Evolutionary conservation across 352 stramenopile species (phyloP), one percentile per base, ranked within the genome.

Genomic region (Thraustochytrium striatum): DNA sequence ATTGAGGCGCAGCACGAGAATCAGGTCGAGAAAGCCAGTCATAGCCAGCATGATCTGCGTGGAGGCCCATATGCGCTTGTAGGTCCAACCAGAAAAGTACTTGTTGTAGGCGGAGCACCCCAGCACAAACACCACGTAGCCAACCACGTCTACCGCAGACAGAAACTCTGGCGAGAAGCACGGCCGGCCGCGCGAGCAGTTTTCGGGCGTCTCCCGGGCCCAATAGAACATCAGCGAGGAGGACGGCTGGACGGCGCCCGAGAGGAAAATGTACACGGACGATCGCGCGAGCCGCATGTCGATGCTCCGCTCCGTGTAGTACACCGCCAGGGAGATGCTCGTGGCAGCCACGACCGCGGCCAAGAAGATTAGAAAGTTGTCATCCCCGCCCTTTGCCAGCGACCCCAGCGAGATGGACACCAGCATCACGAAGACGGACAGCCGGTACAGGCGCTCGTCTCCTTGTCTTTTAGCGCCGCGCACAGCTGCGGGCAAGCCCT

Each of bases 101-200:
- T 86, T 84, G 55, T 93, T 93, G 86, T 93, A 93, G 59, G 92
- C 79, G 59, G 92, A 85, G 11, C 89, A 93, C 21, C 89, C 89
- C 3, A 91, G 69, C 61, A 93, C 87, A 9, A 94, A 70, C 43
- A 93, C 91, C 33, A 91, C 86, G 65, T 75, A 85, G 19, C 72
- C 70, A 78, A 68, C 52, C 1, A 80, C 41, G 57, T 35, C 36
- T 16, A 82, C n/a, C 8, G 36, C 28, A n/a, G 57, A 39, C 35
- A 82, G 36, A 35, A 65, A 82, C 16, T 93, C 89, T 13, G 88
- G 86, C 19, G 89, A 88, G 82, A 94, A 93, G 72, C 91, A 83
- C 30, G 93, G 84, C 59, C 92, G 85, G 5, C 86, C 86, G 65
- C 90, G 93, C 81, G 89, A 93, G 75, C 92, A 93, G 36, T 87